These are phyloP conservation scores for Mollisia scopiformis DNA, from an alignment of 2,329 filamentous ascomycete genomes.

Conservation along the genomic window DNA sequence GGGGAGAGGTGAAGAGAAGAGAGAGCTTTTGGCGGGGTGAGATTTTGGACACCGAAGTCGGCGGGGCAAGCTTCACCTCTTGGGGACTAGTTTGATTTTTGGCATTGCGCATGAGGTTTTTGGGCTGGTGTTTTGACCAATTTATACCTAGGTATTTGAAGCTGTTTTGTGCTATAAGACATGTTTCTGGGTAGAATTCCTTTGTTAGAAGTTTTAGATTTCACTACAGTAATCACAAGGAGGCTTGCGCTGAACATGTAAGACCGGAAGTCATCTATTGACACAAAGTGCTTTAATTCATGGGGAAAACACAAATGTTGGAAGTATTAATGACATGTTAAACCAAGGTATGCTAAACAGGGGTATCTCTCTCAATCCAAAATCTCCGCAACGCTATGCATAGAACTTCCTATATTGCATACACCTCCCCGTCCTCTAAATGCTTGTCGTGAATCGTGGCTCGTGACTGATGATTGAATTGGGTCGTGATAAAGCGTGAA, in stretches of 20 bases:
- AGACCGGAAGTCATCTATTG: no score
- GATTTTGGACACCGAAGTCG: neutral
- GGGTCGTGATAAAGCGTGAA: neutral
- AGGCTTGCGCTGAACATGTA: no score
- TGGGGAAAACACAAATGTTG: neutral
- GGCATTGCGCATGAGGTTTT: no score
- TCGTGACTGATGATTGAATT: neutral
- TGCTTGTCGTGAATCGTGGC: conserved; percentile 1
- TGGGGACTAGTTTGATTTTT: no score
- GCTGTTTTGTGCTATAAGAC: no score
- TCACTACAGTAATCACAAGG: no score
- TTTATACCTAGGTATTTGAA: no score
- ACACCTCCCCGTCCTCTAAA: neutral
- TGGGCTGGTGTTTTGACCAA: no score
- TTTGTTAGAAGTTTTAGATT: no score
- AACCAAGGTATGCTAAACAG: conserved; percentile 11
- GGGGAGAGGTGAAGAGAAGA: neutral
- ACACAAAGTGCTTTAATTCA: no score
- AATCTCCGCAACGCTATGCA: conserved; percentile 1
- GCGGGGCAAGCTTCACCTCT: neutral
- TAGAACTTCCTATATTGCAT: conserved; percentile 2
- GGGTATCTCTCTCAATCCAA: conserved; percentile 13
- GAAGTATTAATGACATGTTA: neutral
- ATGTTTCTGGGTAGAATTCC: no score
- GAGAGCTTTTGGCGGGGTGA: neutral